These are phyloP conservation scores for Vitis hybrid DNA, from an alignment of 177 flowering plant genomes.

Conservation along the genomic window DNA sequence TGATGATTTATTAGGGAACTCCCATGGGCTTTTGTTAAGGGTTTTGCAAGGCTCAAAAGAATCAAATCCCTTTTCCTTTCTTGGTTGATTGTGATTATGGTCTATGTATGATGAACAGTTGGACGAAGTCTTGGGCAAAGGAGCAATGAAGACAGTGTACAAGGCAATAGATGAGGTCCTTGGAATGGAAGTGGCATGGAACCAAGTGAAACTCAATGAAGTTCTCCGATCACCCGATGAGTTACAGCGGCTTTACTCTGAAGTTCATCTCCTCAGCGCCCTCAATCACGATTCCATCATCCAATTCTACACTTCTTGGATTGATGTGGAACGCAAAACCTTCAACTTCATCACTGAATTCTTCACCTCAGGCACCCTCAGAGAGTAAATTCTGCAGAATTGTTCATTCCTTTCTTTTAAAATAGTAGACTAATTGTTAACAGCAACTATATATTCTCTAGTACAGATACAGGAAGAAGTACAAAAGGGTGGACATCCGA, in stretches of 20 bases:
- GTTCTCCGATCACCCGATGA: slow-evolving; percentile 70
- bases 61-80: not conserved
- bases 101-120: slow-evolving; percentile 21
- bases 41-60: too few species aligned
- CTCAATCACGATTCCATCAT: slow-evolving; percentile 75
- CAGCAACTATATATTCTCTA: not conserved
- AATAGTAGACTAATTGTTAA: not conserved
- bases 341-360: slow-evolving; percentile 96
- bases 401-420: not conserved
- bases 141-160: slow-evolving; percentile 65
- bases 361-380: slow-evolving; percentile 90
- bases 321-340: slow-evolving; percentile 53
- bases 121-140: slow-evolving; percentile 47
- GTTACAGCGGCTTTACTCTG: slow-evolving; percentile 72
- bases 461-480: slow-evolving; percentile 66
- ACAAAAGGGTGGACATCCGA: slow-evolving; percentile 54
- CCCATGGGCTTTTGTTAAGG: too few species aligned
- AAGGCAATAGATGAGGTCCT: slow-evolving; percentile 73
- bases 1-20: too few species aligned
- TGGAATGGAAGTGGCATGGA: slow-evolving; percentile 98
- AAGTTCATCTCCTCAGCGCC: slow-evolving; percentile 83
- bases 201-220: slow-evolving; percentile 64
- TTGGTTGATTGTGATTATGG: not conserved
- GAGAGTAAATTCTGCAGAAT: slow-evolving; percentile 51
- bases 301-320: slow-evolving; percentile 74